Evolutionary conservation across 1,284 basidiomycete genomes (phyloP).

Genomic region (Albatrellus sp.): DNA sequence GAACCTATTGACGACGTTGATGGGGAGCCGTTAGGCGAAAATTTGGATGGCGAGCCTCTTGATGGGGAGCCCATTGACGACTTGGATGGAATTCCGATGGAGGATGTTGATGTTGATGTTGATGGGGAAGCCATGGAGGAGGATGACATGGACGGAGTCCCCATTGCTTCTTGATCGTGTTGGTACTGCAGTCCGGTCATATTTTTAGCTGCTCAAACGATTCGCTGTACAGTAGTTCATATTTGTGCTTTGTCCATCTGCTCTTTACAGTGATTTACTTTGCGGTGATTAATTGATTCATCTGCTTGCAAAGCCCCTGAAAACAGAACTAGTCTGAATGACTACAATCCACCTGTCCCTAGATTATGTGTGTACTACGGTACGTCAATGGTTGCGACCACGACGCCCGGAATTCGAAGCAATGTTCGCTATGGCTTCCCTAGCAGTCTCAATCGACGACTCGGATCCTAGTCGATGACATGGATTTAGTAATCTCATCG

Average conservation of each 20-base stretch:
- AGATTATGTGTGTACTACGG: not conserved
- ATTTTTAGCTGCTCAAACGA: not conserved
- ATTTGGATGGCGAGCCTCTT: constrained; percentile 26
- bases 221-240: not conserved
- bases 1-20: constrained; percentile 21
- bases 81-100: constrained; percentile 26
- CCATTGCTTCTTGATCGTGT: constrained; percentile 11
- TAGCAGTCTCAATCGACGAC: constrained; percentile 60
- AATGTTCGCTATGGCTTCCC: constrained; percentile 65
- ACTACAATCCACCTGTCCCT: constrained; percentile 4
- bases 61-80: constrained; percentile 11
- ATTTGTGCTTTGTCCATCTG: not conserved
- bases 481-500: not conserved
- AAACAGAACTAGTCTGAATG: too few relatives aligned
- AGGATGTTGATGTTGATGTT: constrained; percentile 22
- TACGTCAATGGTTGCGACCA: constrained; percentile 22
- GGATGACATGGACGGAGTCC: constrained; percentile 38
- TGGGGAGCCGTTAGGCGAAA: constrained; percentile 23
- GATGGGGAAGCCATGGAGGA: constrained; percentile 21
- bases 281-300: not conserved
- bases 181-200: not conserved
- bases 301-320: not conserved
- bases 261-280: not conserved
- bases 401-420: constrained; percentile 30
- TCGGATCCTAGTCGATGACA: constrained; percentile 40